Evolutionary conservation across 176 grass and related monocot species (phyloP).

Genomic region (Guadua angustifolia): DNA sequence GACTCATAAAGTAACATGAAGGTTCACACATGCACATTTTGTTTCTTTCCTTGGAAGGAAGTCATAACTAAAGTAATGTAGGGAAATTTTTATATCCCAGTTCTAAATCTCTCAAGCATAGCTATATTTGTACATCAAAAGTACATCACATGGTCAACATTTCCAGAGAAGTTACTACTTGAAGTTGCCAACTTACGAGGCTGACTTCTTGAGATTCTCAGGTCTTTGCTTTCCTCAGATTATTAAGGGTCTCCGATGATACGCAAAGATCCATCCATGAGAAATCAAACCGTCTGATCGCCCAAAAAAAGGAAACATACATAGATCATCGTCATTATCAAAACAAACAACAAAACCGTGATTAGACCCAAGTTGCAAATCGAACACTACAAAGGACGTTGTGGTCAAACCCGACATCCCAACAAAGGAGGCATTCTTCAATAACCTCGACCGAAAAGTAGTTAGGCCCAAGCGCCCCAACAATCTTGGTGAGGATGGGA

Average conservation of each 20-base stretch:
- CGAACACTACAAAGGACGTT: neutral
- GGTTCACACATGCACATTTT: neutral
- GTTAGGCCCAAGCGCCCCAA: conserved; percentile 80
- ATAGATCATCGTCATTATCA: neutral
- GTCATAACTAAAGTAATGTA: neutral
- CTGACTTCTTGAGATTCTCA: conserved; percentile 80
- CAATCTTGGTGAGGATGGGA: conserved; percentile 92
- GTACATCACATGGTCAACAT: neutral
- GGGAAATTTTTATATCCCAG: no score
- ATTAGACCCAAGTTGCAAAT: neutral
- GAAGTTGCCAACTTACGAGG: conserved; percentile 66
- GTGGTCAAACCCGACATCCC: conserved; percentile 85
- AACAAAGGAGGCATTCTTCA: conserved; percentile 78
- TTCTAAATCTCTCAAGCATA: no score
- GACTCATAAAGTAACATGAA: neutral
- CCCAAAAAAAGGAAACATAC: conserved; percentile 8
- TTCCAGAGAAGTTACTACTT: neutral
- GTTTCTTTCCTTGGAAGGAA: neutral
- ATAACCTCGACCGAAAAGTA: conserved; percentile 76
- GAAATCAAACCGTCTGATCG: conserved; percentile 93
- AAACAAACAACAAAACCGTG: neutral
- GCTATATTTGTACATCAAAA: neutral
- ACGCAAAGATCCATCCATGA: conserved; percentile 85
- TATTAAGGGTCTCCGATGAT: conserved; percentile 90
- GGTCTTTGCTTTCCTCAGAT: conserved; percentile 82